Percentiles rank a stretch among this genome's conserved stretches.
These are phyloP conservation scores for Austroboletus eburneus DNA, from an alignment of 768 basidiomycete species.

Conservation along the genomic window DNA sequence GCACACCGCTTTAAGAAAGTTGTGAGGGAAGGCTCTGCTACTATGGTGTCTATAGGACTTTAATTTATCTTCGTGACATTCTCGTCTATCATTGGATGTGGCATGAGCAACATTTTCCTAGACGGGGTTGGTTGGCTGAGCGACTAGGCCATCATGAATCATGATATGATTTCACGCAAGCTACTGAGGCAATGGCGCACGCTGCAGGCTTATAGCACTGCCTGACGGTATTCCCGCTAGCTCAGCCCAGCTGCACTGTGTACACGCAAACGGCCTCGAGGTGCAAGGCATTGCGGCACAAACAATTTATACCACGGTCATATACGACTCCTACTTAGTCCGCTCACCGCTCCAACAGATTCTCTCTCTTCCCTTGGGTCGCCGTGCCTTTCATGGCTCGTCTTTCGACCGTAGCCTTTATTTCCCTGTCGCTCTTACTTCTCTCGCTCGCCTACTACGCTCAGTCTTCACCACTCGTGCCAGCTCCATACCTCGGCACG, in stretches of 20 bases:
- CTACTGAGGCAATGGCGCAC: neutral
- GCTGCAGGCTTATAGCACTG: conserved; percentile 9
- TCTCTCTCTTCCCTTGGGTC: conserved; percentile 1
- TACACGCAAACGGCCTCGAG: conserved; percentile 27
- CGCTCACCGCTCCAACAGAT: conserved; percentile 1
- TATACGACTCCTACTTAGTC: conserved; percentile 16
- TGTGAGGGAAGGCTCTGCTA: conserved; percentile 31
- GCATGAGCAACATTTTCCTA: too few relatives aligned
- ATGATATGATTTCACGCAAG: neutral
- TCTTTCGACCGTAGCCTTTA: conserved; percentile 13
- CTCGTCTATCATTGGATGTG: neutral
- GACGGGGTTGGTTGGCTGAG: too few relatives aligned
- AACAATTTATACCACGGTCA: conserved; percentile 2
- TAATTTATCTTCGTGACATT: neutral
- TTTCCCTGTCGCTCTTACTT: conserved; percentile 23
- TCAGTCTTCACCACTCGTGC: conserved; percentile 31
- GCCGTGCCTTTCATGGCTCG: conserved; percentile 22
- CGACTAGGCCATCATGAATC: too few relatives aligned
- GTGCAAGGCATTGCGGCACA: conserved; percentile 18
- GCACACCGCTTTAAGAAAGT: conserved; percentile 44
- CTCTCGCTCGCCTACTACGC: conserved; percentile 29
- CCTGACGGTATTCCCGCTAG: conserved; percentile 17
- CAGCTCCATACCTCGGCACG: conserved; percentile 29
- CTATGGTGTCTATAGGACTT: conserved; percentile 22
- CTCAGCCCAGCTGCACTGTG: conserved; percentile 10